Base-by-base conservation (phyloP, 495 filamentous ascomycete genomes). In the Pyrenula aspistea region DNA sequence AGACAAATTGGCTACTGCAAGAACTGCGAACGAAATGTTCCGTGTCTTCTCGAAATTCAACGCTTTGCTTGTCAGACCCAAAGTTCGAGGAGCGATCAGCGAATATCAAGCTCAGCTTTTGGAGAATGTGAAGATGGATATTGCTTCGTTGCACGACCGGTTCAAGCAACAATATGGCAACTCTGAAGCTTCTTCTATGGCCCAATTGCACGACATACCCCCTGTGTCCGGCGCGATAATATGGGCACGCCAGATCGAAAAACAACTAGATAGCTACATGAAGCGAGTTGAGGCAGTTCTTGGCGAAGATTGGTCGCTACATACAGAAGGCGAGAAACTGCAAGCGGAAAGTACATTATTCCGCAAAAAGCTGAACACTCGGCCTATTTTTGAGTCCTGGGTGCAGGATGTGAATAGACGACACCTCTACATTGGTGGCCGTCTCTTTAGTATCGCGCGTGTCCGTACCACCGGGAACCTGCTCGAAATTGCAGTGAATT, bases 1-100 rank as follows among this genome's bases (percentile, higher is more conserved):
- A 63, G 93, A 99, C 71, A 86, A 93, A 49, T 76, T 99, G 54
- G 93, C 92, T 1, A 96, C 88, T 2, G 91, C 93, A 12, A 97
- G 91, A 76, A 91, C 85, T 55, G 93, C 93, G 21, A 97, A 94
- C 66, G 93, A 97, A 67, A 99, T 97, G 93, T 99, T 99, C 68
- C 88, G 94, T 42, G 93, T 99, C 51, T 97, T 97, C 67, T 99
- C 93, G 20, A 96, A 96, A 65, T 99, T 99, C 78, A 99, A 99
- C 65, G 94, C 93, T 24, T 84, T 99, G 53, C 92, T 99, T 64
- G 91, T 99, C 53, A 83, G 93, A 24, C 94, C 94, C 19, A 97
- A 97, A 75, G 96, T 99, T 67, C 83, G 93, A 49, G 91, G 93
- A 63, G 93, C 93, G 53, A 99, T 99, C 65, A 84, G 89, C 23